Evolutionary conservation across 805 yeast genomes (phyloP).

Genomic region (Candida orba): DNA sequence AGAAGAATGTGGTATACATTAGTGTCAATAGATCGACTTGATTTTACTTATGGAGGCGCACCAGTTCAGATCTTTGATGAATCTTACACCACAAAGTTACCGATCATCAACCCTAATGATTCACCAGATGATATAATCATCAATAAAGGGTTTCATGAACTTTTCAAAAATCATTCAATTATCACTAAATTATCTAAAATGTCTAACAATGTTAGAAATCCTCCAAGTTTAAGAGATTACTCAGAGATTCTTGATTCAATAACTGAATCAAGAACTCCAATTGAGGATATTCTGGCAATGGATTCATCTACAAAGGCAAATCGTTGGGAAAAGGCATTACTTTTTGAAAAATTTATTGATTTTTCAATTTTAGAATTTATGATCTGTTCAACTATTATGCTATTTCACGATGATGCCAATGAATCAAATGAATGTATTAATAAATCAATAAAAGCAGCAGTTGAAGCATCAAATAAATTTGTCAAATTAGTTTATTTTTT

Average conservation of each 20-base stretch:
- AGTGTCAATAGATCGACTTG: background rate
- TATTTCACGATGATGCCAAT: background rate
- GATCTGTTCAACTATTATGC: background rate
- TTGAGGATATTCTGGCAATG: background rate
- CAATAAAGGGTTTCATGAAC: background rate
- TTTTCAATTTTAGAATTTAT: background rate
- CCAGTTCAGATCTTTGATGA: constrained; percentile 1
- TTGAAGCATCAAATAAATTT: background rate
- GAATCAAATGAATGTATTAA: background rate
- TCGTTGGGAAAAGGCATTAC: background rate
- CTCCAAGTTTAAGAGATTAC: constrained; percentile 1
- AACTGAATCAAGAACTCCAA: background rate
- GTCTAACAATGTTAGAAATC: constrained; percentile 1
- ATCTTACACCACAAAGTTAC: constrained; percentile 2
- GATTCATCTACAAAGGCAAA: constrained; percentile 2
- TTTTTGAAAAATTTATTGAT: background rate
- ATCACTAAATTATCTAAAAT: background rate
- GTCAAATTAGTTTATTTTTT: background rate
- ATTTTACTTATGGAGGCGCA: background rate
- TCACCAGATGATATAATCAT: background rate
- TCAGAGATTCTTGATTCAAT: background rate
- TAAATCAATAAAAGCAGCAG: background rate
- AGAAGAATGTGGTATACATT: constrained; percentile 6
- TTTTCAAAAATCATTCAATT: background rate
- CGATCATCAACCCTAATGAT: background rate